phyloP scores from a whole-genome alignment of 306 rosid genomes.

The Vigna reflexopilosa region DNA sequence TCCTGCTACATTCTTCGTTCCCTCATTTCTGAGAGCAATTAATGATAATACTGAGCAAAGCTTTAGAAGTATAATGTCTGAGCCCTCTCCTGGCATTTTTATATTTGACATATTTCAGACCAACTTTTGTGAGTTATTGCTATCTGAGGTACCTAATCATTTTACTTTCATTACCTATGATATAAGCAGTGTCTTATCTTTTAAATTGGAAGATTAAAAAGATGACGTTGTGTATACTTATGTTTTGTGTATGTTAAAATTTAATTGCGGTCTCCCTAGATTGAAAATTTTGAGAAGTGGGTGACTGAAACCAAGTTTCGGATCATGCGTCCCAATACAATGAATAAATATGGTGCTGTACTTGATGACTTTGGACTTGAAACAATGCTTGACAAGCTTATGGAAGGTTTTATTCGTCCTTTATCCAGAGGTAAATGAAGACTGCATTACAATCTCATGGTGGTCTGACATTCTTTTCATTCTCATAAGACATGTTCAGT shows the following conservation, averaged over 20 bases:
- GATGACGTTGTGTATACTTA: slow-evolving; percentile 18
- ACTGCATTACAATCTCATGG: slow-evolving; percentile 29
- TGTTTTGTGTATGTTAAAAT: slow-evolving; percentile 27
- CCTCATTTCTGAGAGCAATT: slow-evolving; percentile 82
- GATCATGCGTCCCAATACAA: slow-evolving; percentile 96
- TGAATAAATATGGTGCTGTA: slow-evolving; percentile 91
- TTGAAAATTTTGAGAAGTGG: slow-evolving; percentile 90
- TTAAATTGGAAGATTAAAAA: slow-evolving; percentile 24
- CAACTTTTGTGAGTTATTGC: slow-evolving; percentile 72
- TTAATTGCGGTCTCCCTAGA: slow-evolving; percentile 59
- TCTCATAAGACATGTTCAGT: slow-evolving; percentile 4
- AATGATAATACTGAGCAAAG: slow-evolving; percentile 79
- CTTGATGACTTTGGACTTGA: slow-evolving; percentile 98
- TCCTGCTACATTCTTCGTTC: slow-evolving; percentile 74
- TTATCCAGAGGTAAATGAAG: slow-evolving; percentile 69
- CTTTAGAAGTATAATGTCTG: slow-evolving; percentile 71
- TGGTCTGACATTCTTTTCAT: slow-evolving; percentile 27
- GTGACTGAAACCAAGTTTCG: slow-evolving; percentile 74
- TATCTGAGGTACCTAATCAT: slow-evolving; percentile 76
- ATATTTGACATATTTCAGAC: slow-evolving; percentile 88
- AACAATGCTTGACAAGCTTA: slow-evolving; percentile 87
- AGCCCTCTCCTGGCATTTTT: slow-evolving; percentile 77
- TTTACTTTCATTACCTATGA: slow-evolving; percentile 31
- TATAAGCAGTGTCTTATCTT: slow-evolving; percentile 33
- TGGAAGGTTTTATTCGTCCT: slow-evolving; percentile 82